These are phyloP conservation scores for Dictyostelium firmibasis DNA, from an alignment of 78 protist species.

Conservation along the genomic window DNA sequence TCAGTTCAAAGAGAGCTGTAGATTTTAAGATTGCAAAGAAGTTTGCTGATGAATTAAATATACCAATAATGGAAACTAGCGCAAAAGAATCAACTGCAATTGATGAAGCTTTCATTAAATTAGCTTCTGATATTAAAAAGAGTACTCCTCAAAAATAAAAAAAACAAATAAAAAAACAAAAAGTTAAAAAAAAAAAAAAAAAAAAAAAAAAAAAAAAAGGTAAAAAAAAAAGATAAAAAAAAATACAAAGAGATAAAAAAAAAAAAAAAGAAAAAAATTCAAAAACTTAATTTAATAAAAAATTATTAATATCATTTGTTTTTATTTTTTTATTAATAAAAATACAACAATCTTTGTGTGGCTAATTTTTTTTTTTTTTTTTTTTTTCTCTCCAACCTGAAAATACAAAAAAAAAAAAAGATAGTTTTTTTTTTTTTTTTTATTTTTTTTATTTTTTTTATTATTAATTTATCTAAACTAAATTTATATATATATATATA, in stretches of 20 bases:
- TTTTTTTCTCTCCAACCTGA: too few relatives aligned
- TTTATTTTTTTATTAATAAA: too few relatives aligned
- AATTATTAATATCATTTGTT: too few relatives aligned
- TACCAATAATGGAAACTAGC: constrained; percentile 75
- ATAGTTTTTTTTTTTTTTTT: too few relatives aligned
- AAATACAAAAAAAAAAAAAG: background rate
- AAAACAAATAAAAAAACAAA: background rate
- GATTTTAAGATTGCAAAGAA: constrained; percentile 75
- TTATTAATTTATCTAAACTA: too few relatives aligned
- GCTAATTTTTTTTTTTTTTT: too few relatives aligned
- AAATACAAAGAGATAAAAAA: too few relatives aligned
- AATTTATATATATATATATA: background rate
- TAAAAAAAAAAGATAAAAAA: too few relatives aligned
- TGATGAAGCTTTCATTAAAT: constrained; percentile 63
- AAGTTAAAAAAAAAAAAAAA: background rate
- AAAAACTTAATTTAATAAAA: too few relatives aligned
- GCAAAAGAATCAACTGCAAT: constrained; percentile 76
- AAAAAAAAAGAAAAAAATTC: too few relatives aligned
- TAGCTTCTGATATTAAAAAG: constrained; percentile 69
- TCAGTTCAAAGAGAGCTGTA: constrained; percentile 50
- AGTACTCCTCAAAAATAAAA: constrained; percentile 9
- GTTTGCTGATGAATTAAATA: constrained; percentile 74
- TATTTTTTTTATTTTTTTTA: too few relatives aligned
- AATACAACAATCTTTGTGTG: too few relatives aligned
- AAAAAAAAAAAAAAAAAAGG: background rate